Evolutionary conservation across 148 eudicot species (phyloP), one percentile per base, ranked within the genome.

Genomic region (Heliamphora exappendiculata): DNA sequence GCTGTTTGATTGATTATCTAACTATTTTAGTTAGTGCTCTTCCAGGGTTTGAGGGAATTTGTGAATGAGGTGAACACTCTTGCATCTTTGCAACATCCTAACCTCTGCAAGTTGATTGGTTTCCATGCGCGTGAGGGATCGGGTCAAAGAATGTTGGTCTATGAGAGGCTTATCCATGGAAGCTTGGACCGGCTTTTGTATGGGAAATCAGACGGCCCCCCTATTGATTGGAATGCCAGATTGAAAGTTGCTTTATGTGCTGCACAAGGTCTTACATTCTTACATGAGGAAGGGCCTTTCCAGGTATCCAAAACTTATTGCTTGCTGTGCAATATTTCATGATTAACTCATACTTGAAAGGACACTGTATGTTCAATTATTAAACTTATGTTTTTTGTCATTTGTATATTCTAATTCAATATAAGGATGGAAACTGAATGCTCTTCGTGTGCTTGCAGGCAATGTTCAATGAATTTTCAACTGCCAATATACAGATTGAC

Each of bases 271-370:
- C 89, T 93, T 53, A 91, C 97, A 47, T 93, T 93, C 82, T 84
- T 93, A 77, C 98, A 93, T 53, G 98, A 93, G 79, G 94, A 93
- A 83, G 97, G 98, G 59, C 98, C 97, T 69, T 93, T 93, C 81
- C 98, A 93, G 97, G 98, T 91, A 86, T 60, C 11, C 31, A 26
- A n/a, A 63, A 20, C 76, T 76, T 24, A 26, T 74, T 29, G 31
- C 22, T 5, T 63, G 29, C 44, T 31, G 17, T 7, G 36, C 11
- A 17, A 33, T 14, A 33, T 7, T 31, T 31, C 42, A 4, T 44
- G 26, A 13, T 55, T 29, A 2, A 31, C 14, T 7, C 22, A 55
- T 39, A 4, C 51, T 8, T 54, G 31, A 44, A 26, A 17, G 73
- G 34, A 45, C 17, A 47, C 28, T 13, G 31, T 39, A 54, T 55